Conservation (phyloP, 169 alveolate species). For the Amoebophrya sp. region DNA sequence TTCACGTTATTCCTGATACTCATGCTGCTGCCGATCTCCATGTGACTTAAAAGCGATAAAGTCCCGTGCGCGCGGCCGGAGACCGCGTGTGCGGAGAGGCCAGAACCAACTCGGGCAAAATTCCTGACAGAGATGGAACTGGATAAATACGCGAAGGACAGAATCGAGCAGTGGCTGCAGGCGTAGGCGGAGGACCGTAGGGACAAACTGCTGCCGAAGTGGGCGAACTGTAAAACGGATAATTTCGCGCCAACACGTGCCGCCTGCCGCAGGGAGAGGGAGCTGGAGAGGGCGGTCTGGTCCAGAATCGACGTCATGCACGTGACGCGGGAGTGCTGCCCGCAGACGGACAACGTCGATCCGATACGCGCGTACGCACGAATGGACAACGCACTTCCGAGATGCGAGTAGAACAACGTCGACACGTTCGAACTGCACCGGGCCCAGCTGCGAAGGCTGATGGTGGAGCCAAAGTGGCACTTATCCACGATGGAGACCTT, state of each 20-base stretch:
- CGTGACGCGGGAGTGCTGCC: neutral
- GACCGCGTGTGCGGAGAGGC: neutral
- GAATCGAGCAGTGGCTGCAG: neutral
- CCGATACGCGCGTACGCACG: neutral
- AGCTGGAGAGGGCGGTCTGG: neutral
- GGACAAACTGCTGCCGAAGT: neutral
- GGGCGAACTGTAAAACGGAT: neutral
- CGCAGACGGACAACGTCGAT: neutral
- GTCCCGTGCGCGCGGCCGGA: neutral
- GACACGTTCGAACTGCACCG: neutral
- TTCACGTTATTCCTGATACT: neutral
- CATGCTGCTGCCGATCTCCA: neutral
- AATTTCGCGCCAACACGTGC: neutral
- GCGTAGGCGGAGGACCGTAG: neutral
- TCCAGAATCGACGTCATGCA: neutral
- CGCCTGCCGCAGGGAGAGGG: neutral
- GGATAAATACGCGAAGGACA: neutral
- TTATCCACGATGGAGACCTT: neutral
- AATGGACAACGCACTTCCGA: conserved; percentile 6
- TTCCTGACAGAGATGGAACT: neutral
- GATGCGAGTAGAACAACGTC: neutral
- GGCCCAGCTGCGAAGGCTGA: neutral
- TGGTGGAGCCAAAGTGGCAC: neutral
- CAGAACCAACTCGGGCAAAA: neutral
- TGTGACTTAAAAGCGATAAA: neutral